Evolutionary conservation across 2,329 filamentous ascomycete genomes (phyloP).

Genomic region (Periconia digitata): DNA sequence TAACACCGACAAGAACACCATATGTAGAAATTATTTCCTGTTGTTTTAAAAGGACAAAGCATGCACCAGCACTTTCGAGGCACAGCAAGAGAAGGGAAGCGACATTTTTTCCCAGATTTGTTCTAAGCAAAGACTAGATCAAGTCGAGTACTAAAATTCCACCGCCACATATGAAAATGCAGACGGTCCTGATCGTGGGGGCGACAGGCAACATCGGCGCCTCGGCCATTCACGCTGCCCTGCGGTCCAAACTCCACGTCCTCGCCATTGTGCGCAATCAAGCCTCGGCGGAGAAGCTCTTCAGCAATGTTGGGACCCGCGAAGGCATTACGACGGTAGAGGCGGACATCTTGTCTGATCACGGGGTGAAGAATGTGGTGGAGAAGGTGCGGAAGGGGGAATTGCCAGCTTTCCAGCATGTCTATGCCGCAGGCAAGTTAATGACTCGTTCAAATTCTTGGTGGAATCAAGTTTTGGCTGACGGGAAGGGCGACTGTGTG

Average conservation of each 20-base stretch:
- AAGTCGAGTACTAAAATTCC: neutral
- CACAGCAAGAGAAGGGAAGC: neutral
- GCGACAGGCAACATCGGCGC: conserved; percentile 10
- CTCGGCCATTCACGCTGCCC: conserved; percentile 7
- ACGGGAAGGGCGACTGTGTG: neutral
- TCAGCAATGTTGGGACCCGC: conserved; percentile 1
- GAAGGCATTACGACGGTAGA: conserved; percentile 9
- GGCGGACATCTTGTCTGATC: conserved; percentile 5
- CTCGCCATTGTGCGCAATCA: conserved; percentile 13
- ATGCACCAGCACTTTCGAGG: neutral
- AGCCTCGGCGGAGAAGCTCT: conserved; percentile 10
- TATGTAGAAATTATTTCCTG: no score
- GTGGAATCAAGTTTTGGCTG: neutral
- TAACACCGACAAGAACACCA: no score
- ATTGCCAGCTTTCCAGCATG: conserved; percentile 13
- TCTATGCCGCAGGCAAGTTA: conserved; percentile 7
- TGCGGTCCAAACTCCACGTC: conserved; percentile 7
- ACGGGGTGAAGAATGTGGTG: conserved; percentile 5
- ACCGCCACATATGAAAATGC: neutral
- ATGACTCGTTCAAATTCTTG: neutral
- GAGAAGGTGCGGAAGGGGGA: conserved; percentile 7
- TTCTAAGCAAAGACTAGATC: neutral
- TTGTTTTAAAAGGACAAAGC: neutral
- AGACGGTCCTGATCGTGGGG: conserved; percentile 10
- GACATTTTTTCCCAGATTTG: neutral